Percentiles rank a stretch among this genome's conserved stretches.
Conservation (phyloP, 2,329 filamentous ascomycete genomes). For the Rasamsonia emersonii region DNA sequence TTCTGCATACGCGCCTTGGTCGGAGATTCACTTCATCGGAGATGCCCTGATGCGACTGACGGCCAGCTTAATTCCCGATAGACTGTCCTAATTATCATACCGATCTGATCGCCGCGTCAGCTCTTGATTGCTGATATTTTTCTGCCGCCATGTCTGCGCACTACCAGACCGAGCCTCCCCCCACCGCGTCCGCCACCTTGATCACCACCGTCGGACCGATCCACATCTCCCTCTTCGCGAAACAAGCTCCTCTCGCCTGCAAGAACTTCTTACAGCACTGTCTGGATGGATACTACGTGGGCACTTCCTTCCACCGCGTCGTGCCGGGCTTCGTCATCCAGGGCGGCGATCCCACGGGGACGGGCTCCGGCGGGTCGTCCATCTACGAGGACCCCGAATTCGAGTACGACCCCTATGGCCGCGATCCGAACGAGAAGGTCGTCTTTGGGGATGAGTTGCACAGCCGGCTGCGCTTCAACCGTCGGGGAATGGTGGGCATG, state of each 20-base stretch:
- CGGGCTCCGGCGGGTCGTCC: slow-evolving; percentile 81
- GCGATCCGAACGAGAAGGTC: slow-evolving; percentile 44
- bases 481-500: slow-evolving; percentile 88
- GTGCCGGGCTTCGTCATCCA: slow-evolving; percentile 89
- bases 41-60: too few relatives aligned
- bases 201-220: slow-evolving; percentile 87
- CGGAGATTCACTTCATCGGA: too few relatives aligned
- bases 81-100: too few relatives aligned
- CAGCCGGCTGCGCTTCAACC: slow-evolving; percentile 83
- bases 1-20: too few relatives aligned
- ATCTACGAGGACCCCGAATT: slow-evolving; percentile 68
- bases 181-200: slow-evolving; percentile 83
- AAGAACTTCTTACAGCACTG: slow-evolving; percentile 95
- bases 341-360: slow-evolving; percentile 88
- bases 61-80: too few relatives aligned
- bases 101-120: too few relatives aligned
- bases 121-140: too few relatives aligned
- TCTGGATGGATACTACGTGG: slow-evolving; percentile 89
- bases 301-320: slow-evolving; percentile 87
- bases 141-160: slow-evolving; percentile 65
- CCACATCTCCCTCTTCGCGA: slow-evolving; percentile 86
- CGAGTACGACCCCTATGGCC: slow-evolving; percentile 45
- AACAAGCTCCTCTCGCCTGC: slow-evolving; percentile 82
- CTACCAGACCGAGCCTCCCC: slow-evolving; percentile 91
- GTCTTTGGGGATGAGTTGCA: slow-evolving; percentile 87